Evolutionary conservation across 495 filamentous ascomycete genomes (phyloP).

Genomic region (Aspergillus sclerotiicarbonarius): DNA sequence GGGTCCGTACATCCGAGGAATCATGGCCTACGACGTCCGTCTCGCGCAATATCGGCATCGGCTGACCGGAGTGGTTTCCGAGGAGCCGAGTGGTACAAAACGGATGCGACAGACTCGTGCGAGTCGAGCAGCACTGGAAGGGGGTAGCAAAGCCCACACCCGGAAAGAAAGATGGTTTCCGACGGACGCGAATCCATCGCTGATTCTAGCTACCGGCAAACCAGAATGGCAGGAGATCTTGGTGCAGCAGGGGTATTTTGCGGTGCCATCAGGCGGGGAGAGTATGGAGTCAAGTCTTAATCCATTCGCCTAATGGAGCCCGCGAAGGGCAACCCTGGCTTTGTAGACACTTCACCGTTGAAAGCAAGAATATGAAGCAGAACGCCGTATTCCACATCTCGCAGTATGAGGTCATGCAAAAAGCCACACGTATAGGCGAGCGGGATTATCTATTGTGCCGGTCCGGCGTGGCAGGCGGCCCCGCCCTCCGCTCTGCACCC

Average conservation of each 20-base stretch:
- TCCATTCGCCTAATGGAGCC: too few species aligned
- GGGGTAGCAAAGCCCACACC: conserved; percentile 67
- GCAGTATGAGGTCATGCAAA: too few species aligned
- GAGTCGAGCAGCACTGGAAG: conserved; percentile 79
- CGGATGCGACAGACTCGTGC: conserved; percentile 73
- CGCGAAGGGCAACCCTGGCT: too few species aligned
- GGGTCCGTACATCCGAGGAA: conserved; percentile 78
- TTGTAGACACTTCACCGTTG: too few species aligned
- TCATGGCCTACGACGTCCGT: conserved; percentile 70
- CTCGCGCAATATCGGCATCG: conserved; percentile 65
- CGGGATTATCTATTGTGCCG: too few species aligned
- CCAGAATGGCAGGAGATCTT: conserved; percentile 58
- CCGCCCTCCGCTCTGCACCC: too few species aligned
- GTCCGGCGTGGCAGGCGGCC: too few species aligned
- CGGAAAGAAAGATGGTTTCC: conserved; percentile 79
- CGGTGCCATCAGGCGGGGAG: conserved; percentile 7
- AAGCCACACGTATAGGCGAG: too few species aligned
- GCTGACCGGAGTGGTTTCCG: conserved; percentile 59
- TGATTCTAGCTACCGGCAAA: conserved; percentile 66
- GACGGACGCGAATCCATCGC: conserved; percentile 57
- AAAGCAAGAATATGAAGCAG: too few species aligned
- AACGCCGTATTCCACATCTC: too few species aligned
- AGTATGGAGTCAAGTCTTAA: too few species aligned
- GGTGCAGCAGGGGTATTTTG: conserved; percentile 36
- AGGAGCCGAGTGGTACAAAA: conserved; percentile 53